Evolutionary conservation across 352 stramenopile species (phyloP), one percentile per base, ranked within the genome.

Genomic region (Aphanomyces invadans): DNA sequence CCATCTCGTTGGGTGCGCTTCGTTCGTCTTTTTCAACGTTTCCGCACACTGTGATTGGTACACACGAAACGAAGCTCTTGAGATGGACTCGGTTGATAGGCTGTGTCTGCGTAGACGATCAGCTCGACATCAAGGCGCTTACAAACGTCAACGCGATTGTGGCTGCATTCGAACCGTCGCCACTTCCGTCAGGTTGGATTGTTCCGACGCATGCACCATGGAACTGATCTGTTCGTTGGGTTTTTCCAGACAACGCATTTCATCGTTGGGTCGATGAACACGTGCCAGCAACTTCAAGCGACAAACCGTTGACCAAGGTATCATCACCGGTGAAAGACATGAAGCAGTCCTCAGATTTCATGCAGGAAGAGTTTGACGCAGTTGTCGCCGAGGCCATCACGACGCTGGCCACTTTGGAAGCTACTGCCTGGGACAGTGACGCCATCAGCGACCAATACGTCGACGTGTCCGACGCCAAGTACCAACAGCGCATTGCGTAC

Each of bases 51-150:
- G 36, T 64, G n/a, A 64, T 64, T 42, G 55, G 55, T 64, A 49
- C 55, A 10, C 55, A 21, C 54, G 28, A 10, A 31, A 26, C 21
- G 9, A 25, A 15, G 26, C 29, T 28, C 15, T 11, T 36, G n/a
- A n/a, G n/a, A n/a, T n/a, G n/a, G n/a, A n/a, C n/a, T n/a, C n/a
- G n/a, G n/a, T n/a, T 56, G 15, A 7, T 28, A 4, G 21, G 4
- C 2, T 60, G 12, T n/a, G 10, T 4, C 21, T 38, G 11, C 25
- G 36, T 52, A 64, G 55, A 64, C 15, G 55, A 64, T 46, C 55
- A 64, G 33, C 32, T 64, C 5, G 55, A 64, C 32, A 64, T 64
- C 55, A 64, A 64, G 39, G 38, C 55, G 55, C 19, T 64, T 2
- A 17, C 45, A 5, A 64, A 64, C 28, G 55, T 49, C 38, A 45